These are phyloP conservation scores for Plasmodium knowlesi DNA, from an alignment of 169 alveolate species.

Conservation along the genomic window DNA sequence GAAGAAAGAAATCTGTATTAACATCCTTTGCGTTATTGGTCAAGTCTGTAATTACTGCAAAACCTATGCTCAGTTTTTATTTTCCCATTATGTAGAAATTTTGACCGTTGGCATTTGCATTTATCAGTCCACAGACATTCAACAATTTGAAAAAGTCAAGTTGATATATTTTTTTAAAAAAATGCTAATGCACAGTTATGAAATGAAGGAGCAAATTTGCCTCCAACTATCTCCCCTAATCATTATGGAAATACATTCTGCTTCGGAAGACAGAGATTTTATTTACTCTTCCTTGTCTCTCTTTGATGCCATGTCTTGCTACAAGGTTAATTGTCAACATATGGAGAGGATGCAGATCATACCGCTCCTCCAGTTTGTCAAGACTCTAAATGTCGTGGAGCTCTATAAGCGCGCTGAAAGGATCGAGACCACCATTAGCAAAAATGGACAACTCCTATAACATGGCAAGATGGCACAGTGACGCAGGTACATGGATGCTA, in stretches of 20 bases:
- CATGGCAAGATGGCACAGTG: neutral
- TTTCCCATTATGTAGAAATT: conserved; percentile 37
- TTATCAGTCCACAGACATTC: conserved; percentile 23
- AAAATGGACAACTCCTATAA: neutral
- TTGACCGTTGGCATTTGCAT: conserved; percentile 14
- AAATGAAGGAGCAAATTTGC: conserved; percentile 19
- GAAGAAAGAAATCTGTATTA: conserved; percentile 58
- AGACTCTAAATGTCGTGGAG: conserved; percentile 22
- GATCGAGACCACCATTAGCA: conserved; percentile 12
- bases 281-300: conserved; percentile 43
- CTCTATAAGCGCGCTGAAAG: conserved; percentile 5
- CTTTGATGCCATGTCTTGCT: conserved; percentile 5
- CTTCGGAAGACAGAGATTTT: conserved; percentile 18
- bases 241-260: conserved; percentile 36
- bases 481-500: neutral
- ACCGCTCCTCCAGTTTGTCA: conserved; percentile 5
- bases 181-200: neutral
- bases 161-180: conserved; percentile 47
- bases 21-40: conserved; percentile 47
- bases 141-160: conserved; percentile 20
- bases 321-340: conserved; percentile 25
- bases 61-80: conserved; percentile 23
- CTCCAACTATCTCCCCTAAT: conserved; percentile 26
- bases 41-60: conserved; percentile 29
- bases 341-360: conserved; percentile 9